These are phyloP conservation scores for Adiantum capillusveneris DNA, from an alignment of 75 land plant genomes.

Conservation along the genomic window DNA sequence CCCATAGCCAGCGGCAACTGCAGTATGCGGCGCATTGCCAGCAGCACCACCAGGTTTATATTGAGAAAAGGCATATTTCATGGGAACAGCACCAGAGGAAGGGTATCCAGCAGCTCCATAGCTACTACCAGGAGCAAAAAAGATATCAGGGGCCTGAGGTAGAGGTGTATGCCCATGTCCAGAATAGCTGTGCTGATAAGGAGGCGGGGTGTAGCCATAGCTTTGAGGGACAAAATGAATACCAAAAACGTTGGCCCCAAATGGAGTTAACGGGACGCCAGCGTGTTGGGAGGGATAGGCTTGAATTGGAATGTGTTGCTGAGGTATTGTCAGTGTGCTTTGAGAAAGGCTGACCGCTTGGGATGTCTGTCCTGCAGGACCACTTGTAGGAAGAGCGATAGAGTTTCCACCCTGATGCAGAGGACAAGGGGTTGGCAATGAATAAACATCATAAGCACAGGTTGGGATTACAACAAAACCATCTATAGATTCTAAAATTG, in stretches of 20 bases:
- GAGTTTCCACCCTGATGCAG: conserved; percentile 15
- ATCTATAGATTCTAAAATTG: neutral
- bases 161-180: conserved; percentile 9
- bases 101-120: conserved; percentile 19
- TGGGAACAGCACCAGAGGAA: conserved; percentile 17
- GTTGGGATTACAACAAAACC: neutral
- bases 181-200: conserved; percentile 24
- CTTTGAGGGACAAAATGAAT: conserved; percentile 27
- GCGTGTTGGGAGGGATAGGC: conserved; percentile 27
- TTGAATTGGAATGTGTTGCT: conserved; percentile 24
- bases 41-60: conserved; percentile 27
- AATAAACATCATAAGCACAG: neutral
- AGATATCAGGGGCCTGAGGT: conserved; percentile 14
- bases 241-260: conserved; percentile 19
- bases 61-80: conserved; percentile 28
- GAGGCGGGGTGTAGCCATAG: conserved; percentile 23
- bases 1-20: conserved; percentile 54
- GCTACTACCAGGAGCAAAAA: conserved; percentile 13
- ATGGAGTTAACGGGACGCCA: conserved; percentile 15
- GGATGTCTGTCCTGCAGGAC: conserved; percentile 10
- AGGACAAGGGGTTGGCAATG: neutral
- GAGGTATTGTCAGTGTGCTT: conserved; percentile 13
- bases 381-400: conserved; percentile 2
- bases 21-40: conserved; percentile 29
- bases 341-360: conserved; percentile 22